These are phyloP conservation scores for Backusella australiensis DNA, from an alignment of 192 early-diverging fungal species.

Conservation along the genomic window DNA sequence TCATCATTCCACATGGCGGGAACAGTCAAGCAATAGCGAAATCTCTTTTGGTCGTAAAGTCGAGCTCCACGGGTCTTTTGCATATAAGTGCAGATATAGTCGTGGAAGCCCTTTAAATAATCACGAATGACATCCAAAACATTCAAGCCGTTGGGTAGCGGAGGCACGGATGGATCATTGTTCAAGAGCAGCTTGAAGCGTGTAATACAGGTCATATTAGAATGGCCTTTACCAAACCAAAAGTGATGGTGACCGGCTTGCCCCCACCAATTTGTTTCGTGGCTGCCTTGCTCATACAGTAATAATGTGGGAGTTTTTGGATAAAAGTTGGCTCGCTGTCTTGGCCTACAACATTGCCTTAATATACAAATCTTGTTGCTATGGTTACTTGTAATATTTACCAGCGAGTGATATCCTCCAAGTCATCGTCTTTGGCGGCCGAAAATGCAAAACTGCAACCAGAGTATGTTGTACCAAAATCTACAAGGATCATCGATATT, in stretches of 20 bases:
- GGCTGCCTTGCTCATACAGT: conserved; percentile 31
- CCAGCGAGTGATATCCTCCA: neutral
- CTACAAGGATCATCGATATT: neutral
- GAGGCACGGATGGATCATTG: conserved; percentile 7
- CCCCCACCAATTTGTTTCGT: conserved; percentile 35
- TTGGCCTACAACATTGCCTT: conserved; percentile 29
- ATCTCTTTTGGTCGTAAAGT: conserved; percentile 36
- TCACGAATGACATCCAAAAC: conserved; percentile 47
- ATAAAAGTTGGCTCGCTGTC: conserved; percentile 25
- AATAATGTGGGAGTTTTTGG: conserved; percentile 40
- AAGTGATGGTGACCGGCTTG: conserved; percentile 18
- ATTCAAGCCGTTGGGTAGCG: conserved; percentile 43
- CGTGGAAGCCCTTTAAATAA: conserved; percentile 45
- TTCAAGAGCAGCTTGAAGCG: conserved; percentile 40
- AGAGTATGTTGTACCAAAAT: conserved; percentile 1
- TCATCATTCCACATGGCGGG: conserved; percentile 51
- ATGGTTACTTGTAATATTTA: conserved; percentile 5
- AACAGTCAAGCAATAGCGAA: conserved; percentile 47
- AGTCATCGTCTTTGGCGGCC: neutral
- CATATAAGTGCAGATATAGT: conserved; percentile 28
- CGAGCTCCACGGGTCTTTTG: conserved; percentile 34
- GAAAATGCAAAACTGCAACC: neutral
- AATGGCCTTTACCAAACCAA: neutral
- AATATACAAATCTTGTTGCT: conserved; percentile 30
- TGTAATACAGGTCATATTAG: neutral